These are phyloP conservation scores for Ceratocystis diversiconidia DNA, from an alignment of 2,329 filamentous ascomycete genomes.

Conservation along the genomic window DNA sequence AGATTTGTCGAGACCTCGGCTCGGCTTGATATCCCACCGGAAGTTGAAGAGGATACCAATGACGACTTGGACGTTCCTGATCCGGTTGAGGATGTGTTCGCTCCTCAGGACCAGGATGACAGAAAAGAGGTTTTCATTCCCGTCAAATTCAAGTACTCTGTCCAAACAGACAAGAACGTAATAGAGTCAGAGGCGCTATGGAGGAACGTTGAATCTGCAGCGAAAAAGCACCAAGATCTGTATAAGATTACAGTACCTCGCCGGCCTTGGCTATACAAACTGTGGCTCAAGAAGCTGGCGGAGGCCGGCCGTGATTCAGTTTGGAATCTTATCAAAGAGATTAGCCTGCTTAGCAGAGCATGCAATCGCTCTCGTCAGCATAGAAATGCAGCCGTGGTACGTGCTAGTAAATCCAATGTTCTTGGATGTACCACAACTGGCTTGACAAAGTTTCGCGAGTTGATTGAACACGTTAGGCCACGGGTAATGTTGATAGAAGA, in stretches of 20 bases:
- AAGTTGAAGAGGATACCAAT: not conserved
- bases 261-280: conserved; percentile 52
- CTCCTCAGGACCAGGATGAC: conserved; percentile 23
- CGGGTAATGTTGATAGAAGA: conserved; percentile 63
- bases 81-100: not conserved
- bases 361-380: conserved; percentile 45
- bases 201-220: conserved; percentile 15
- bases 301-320: conserved; percentile 33
- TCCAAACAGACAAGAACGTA: not conserved
- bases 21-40: not conserved
- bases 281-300: conserved; percentile 44
- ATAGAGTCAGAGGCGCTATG: conserved; percentile 4
- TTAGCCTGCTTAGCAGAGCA: conserved; percentile 35
- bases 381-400: conserved; percentile 36
- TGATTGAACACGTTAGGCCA: conserved; percentile 52
- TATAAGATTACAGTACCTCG: conserved; percentile 41
- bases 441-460: conserved; percentile 60
- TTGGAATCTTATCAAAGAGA: conserved; percentile 34
- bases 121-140: conserved; percentile 42
- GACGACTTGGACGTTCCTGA: conserved; percentile 12
- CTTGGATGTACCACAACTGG: conserved; percentile 64
- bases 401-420: conserved; percentile 25
- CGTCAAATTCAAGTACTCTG: conserved; percentile 12
- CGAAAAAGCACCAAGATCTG: conserved; percentile 33
- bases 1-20: not conserved